Evolutionary conservation across 768 basidiomycete genomes (phyloP), one percentile per base, ranked within the genome.

Genomic region (Boletus sensibilis): DNA sequence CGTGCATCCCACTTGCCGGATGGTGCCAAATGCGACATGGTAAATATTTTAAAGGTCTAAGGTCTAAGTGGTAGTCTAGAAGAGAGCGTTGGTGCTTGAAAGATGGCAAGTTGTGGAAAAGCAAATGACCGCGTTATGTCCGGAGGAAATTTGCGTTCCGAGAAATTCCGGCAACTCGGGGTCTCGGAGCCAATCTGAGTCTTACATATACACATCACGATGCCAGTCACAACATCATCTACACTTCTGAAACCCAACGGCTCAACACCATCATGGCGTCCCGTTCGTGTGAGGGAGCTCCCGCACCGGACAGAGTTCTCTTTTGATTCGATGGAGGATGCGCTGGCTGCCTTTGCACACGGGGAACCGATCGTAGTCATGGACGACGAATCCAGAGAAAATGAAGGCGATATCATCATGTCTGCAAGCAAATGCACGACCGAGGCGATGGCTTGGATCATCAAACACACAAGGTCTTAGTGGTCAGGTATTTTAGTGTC

Each of bases 391-490:
- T 79, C 80, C 60, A 79, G 97, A 57, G 97, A 99, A 76, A 99
- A 99, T 70, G 97, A 99, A 70, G 96, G 97, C 2, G 97, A 99
- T 72, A 76, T 99, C 55, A 93, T 98, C 68, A 88, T 94, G 66
- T 85, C 96, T 14, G 97, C 85, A 3, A 79, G 80, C 25, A 82
- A 85, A 50, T 86, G 92, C 62, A 93, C 94, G 38, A 92, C 93
- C 1, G 92, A 98, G 73, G 92, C 94, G 68, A 98, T 99, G 97
- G 96, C 97, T 1, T 99, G 93, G 93, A 90, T 99, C 83, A 94
- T 99, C 70, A 89, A 90, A 68, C 87, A 95, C 70, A 92, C 94
- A 0, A 97, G 94, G 96, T 95, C 50, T 56, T 56, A 83, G 72
- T 16, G 23, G 31, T 38, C 29, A 7, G 14, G 9, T n/a, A 13